A percentile compares a stretch with the other conserved stretches of the same genome.
These are phyloP conservation scores for Acrodontium crateriforme DNA, from an alignment of 2,329 filamentous ascomycete species.

Conservation along the genomic window DNA sequence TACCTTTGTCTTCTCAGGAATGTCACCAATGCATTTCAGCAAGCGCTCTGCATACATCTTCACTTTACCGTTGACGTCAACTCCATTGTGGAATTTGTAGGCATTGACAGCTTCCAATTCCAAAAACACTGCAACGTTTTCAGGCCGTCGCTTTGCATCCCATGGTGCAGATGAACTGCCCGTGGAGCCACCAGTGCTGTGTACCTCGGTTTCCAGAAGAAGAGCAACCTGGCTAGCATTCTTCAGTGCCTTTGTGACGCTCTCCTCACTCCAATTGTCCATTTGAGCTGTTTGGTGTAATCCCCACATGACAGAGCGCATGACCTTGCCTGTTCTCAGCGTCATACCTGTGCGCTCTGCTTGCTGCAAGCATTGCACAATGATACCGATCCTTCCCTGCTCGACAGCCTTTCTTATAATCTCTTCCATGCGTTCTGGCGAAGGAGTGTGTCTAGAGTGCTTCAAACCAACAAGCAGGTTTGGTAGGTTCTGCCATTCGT, in stretches of 20 bases:
- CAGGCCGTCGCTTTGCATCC: conserved; percentile 23
- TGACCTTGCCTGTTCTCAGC: conserved; percentile 18
- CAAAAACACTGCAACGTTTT: conserved; percentile 28
- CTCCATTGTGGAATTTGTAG: conserved; percentile 19
- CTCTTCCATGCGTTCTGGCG: conserved; percentile 8
- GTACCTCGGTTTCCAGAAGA: conserved; percentile 28
- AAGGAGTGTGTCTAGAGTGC: conserved; percentile 2
- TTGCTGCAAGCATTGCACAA: conserved; percentile 21
- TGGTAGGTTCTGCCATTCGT: conserved; percentile 23
- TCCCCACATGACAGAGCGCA: conserved; percentile 22
- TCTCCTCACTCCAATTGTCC: conserved; percentile 23
- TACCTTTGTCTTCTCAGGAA: conserved; percentile 2
- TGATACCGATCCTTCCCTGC: conserved; percentile 16
- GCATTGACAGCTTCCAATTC: conserved; percentile 30
- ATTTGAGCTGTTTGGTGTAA: conserved; percentile 22
- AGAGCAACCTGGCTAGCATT: conserved; percentile 26
- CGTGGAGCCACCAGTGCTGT: no score
- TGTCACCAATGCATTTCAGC: conserved; percentile 19
- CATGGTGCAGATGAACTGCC: no score
- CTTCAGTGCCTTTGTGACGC: conserved; percentile 25
- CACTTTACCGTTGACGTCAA: conserved; percentile 26
- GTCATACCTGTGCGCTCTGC: conserved; percentile 21
- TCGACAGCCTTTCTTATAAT: conserved; percentile 20
- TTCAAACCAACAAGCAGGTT: conserved; percentile 21
- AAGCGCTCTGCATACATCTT: conserved; percentile 27